Evolutionary conservation across 305 asterid species (phyloP), one percentile per base, ranked within the genome.

Genomic region (Ilex paraguariensis): DNA sequence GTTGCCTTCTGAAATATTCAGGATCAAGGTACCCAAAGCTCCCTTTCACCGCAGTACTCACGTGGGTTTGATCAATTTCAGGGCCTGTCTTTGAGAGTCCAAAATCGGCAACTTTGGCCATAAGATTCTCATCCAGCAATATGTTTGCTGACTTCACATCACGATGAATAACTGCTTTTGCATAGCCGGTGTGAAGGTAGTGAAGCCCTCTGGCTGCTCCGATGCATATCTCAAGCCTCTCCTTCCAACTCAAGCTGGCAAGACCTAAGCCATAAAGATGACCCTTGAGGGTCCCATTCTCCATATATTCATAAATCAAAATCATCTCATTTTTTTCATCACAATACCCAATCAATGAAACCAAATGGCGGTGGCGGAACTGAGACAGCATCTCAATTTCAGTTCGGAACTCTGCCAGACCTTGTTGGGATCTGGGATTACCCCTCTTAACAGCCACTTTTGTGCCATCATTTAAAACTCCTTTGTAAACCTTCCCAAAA

Each of bases 21-120:
- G 94, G 94, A 61, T 86, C 94, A 11, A 86, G 79, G 67, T 86
- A 86, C 13, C 91, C 94, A 42, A 83, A 86, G 61, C 90, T 86
- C 39, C 95, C 95, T 64, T 85, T 86, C 33, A 87, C 95, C 0
- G 89, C 95, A 3, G 83, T 78, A 48, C 83, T 78, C 16, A 78
- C 83, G 46, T 78, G 83, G 13, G 83, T 78, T 68, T 78, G 80
- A 68, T 78, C 83, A 50, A 78, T 57, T 75, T 78, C 83, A 6
- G 80, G 83, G 28, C 83, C 83, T 0, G 75, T 63, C 65, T 78
- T 78, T 14, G 83, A 78, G 14, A 78, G 78, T 45, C 83, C 83
- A 65, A 78, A 78, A 46, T 78, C 83, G 16, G 83, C 83, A 69
- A 78, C 83, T 59, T 78, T 78, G 15, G 83, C 83, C 77, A 78